phyloP scores from a whole-genome alignment of 1,139 yeast species.

The Kurtzmaniella quercitrusa region DNA sequence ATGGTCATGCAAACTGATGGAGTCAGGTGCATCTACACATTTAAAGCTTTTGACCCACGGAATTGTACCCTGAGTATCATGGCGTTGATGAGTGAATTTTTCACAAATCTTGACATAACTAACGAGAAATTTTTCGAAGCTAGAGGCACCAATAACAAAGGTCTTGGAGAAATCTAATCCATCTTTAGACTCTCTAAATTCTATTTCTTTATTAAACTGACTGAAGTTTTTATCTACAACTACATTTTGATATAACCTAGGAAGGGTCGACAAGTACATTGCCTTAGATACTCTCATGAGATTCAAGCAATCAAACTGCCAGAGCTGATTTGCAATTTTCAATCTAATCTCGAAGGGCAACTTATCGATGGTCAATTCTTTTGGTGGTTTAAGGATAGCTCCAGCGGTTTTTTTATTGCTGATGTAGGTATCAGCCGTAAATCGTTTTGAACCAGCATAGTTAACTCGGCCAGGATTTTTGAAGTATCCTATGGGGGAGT shows the following conservation, averaged over 20 bases:
- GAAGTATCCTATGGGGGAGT: constrained; percentile 25
- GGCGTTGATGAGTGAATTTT: neutral
- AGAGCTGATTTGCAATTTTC: constrained; percentile 27
- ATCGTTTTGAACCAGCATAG: neutral
- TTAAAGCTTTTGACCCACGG: constrained; percentile 18
- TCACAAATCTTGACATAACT: constrained; percentile 10
- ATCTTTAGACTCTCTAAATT: constrained; percentile 8
- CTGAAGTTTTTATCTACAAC: constrained; percentile 36
- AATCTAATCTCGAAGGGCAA: constrained; percentile 38
- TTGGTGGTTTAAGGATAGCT: neutral
- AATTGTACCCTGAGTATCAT: constrained; percentile 1
- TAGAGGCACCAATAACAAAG: constrained; percentile 32
- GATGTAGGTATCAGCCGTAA: neutral
- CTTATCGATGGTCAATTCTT: constrained; percentile 13
- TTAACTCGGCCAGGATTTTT: constrained; percentile 17
- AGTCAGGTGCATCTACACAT: constrained; percentile 31
- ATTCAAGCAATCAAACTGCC: constrained; percentile 39
- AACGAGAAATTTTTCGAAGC: constrained; percentile 26
- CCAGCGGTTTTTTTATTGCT: neutral
- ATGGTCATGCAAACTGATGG: constrained; percentile 28
- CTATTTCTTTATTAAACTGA: constrained; percentile 31
- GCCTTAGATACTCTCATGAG: constrained; percentile 27
- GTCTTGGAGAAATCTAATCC: constrained; percentile 16
- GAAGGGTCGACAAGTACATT: constrained; percentile 26
- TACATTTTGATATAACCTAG: constrained; percentile 33